A percentile compares a stretch with the other conserved stretches of the same genome.
Conservation (phyloP, 805 yeast species). For the Starmerella khaoyaiensis region DNA sequence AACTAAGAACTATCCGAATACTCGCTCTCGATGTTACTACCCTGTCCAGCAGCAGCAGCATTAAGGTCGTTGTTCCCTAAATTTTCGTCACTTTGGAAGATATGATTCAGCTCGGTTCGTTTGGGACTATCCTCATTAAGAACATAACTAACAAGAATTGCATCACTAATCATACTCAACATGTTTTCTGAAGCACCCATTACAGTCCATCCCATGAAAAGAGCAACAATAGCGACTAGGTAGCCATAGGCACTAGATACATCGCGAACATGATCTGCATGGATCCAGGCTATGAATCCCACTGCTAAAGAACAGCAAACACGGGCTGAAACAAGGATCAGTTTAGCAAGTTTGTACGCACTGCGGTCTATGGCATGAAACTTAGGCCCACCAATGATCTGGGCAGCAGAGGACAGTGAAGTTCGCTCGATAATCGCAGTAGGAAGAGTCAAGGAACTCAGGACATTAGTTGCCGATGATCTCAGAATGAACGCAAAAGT, state of each 20-base stretch:
- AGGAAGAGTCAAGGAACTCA: slow-evolving; percentile 30
- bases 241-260: slow-evolving; percentile 31
- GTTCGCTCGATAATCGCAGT: slow-evolving; percentile 28
- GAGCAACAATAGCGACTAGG: slow-evolving; percentile 30
- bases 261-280: slow-evolving; percentile 28
- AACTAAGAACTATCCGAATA: slow-evolving; percentile 1
- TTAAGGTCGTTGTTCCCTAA: neutral
- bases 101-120: slow-evolving; percentile 27
- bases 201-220: slow-evolving; percentile 33
- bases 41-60: neutral
- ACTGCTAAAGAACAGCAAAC: slow-evolving; percentile 28
- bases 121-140: slow-evolving; percentile 24
- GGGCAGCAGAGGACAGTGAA: slow-evolving; percentile 28
- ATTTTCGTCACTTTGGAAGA: slow-evolving; percentile 8
- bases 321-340: slow-evolving; percentile 29
- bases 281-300: slow-evolving; percentile 32
- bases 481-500: slow-evolving; percentile 22
- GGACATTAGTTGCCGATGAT: slow-evolving; percentile 23
- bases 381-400: slow-evolving; percentile 14
- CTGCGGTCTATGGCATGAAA: slow-evolving; percentile 22
- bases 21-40: slow-evolving; percentile 3
- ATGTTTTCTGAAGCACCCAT: slow-evolving; percentile 34
- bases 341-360: slow-evolving; percentile 30
- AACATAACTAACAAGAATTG: slow-evolving; percentile 28
- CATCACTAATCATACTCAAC: slow-evolving; percentile 29